Conservation (phyloP, 345 rosid species). For the Eucalyptus microcorys region DNA sequence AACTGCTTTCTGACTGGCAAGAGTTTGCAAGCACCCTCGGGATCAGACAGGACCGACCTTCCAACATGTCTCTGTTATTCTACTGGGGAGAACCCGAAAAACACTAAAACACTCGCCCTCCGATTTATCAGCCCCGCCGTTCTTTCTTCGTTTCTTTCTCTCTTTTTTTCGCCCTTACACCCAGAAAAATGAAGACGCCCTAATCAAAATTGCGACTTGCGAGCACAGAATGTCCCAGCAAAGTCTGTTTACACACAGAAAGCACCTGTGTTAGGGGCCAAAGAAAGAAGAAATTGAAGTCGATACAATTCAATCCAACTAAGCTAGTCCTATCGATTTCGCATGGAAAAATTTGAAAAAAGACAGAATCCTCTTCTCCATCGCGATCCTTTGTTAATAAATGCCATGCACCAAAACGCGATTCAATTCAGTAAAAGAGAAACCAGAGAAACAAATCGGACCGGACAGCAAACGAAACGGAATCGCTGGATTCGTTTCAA, state of each 20-base stretch:
- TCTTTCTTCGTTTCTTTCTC: neutral
- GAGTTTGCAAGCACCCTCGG: slow-evolving; percentile 55
- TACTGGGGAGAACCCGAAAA: neutral
- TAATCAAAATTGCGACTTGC: neutral
- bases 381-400: neutral
- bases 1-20: slow-evolving; percentile 47
- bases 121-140: neutral
- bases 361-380: neutral
- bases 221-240: neutral
- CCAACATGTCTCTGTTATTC: slow-evolving; percentile 47
- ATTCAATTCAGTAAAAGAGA: neutral
- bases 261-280: neutral
- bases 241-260: neutral
- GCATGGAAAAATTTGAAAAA: neutral
- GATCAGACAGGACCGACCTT: slow-evolving; percentile 47
- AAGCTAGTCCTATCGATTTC: neutral
- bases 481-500: neutral
- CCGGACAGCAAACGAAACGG: neutral
- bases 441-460: neutral
- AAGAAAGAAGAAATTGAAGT: neutral
- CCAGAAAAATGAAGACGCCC: neutral
- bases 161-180: neutral
- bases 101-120: neutral
- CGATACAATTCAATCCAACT: neutral
- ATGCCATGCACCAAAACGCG: neutral